Evolutionary conservation across 1,139 yeast species (phyloP), one percentile per base, ranked within the genome.

Genomic region (Saccharomycopsis phalli): DNA sequence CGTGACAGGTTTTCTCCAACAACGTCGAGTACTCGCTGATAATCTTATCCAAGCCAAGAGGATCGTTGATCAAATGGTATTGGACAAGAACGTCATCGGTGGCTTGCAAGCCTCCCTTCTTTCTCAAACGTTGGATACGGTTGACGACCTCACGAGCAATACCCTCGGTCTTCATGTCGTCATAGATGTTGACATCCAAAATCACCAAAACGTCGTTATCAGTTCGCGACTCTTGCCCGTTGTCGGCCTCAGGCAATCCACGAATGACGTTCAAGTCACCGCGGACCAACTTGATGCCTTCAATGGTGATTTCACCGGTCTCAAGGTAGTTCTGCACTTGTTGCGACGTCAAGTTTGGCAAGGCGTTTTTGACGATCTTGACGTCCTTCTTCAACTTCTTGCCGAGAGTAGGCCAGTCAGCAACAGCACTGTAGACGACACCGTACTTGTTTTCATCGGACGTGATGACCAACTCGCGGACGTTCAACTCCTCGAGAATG

Each of bases 351-450:
- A 93, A 74, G 16, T 59, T 60, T 50, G 97, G 96, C 53, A 93
- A 72, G 20, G 94, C 97, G 57, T 81, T 94, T 71, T 91, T 91
- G 47, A 93, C 98, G 61, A 76, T 81, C 67, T 82, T 86, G 50
- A 84, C 94, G 56, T 88, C 97, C 59, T 79, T 79, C 75, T 88
- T 88, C 62, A 93, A 75, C 64, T 91, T 91, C 73, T 91, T 91
- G 66, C 99, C 99, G 52, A 93, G 74, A 14, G 87, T 86, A 41
- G 97, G 94, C 99, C 99, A 93, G 66, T 93, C 99, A 36, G 98
- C 98, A 60, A 83, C 94, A 37, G 91, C 96, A 48, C 74, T 76
- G 68, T 88, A 91, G 57, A 81, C 83, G 48, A 93, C 97, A 53
- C 91, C 93, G 57, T 87, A 88, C 57, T 81, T 78, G 53, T 72